Evolutionary conservation across 2,329 filamentous ascomycete genomes (phyloP).

Genomic region (Mycosphaerella sp.): DNA sequence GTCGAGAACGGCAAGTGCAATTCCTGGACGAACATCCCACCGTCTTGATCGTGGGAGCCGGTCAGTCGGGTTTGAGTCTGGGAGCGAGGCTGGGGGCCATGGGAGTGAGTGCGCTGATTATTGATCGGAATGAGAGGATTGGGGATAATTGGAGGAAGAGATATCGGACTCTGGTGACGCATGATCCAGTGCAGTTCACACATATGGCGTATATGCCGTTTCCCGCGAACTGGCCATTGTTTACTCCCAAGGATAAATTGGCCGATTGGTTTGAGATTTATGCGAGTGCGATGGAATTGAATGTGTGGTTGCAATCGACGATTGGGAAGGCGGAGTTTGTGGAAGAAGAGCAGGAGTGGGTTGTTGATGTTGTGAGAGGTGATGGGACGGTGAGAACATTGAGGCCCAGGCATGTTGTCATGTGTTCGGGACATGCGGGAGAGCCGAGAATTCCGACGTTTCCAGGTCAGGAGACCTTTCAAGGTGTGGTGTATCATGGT

Average conservation of each 20-base stretch:
- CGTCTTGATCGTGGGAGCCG: slow-evolving; percentile 51
- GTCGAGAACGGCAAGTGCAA: slow-evolving; percentile 31
- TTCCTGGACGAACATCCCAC: slow-evolving; percentile 44
- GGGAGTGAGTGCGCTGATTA: slow-evolving; percentile 38
- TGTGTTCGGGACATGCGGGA: slow-evolving; percentile 63
- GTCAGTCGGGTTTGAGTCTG: slow-evolving; percentile 32
- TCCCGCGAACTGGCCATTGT: slow-evolving; percentile 60
- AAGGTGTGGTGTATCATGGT: slow-evolving; percentile 40
- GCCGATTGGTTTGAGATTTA: slow-evolving; percentile 64
- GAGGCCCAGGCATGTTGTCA: slow-evolving; percentile 58
- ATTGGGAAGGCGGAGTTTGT: slow-evolving; percentile 45
- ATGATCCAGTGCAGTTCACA: slow-evolving; percentile 58
- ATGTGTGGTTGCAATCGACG: slow-evolving; percentile 49
- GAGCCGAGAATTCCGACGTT: slow-evolving; percentile 52
- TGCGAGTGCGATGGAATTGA: slow-evolving; percentile 58
- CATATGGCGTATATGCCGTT: slow-evolving; percentile 61
- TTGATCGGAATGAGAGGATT: slow-evolving; percentile 43
- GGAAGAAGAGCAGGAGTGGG: slow-evolving; percentile 49
- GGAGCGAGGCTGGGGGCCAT: slow-evolving; percentile 39
- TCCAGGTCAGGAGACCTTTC: slow-evolving; percentile 49
- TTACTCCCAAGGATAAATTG: slow-evolving; percentile 59
- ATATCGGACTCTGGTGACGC: slow-evolving; percentile 54
- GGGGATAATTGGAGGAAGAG: slow-evolving; percentile 49
- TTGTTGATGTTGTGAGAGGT: slow-evolving; percentile 44
- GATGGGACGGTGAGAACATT: slow-evolving; percentile 48